Evolutionary conservation across 331 rosid genomes (phyloP).

Genomic region (Cydonia oblonga): DNA sequence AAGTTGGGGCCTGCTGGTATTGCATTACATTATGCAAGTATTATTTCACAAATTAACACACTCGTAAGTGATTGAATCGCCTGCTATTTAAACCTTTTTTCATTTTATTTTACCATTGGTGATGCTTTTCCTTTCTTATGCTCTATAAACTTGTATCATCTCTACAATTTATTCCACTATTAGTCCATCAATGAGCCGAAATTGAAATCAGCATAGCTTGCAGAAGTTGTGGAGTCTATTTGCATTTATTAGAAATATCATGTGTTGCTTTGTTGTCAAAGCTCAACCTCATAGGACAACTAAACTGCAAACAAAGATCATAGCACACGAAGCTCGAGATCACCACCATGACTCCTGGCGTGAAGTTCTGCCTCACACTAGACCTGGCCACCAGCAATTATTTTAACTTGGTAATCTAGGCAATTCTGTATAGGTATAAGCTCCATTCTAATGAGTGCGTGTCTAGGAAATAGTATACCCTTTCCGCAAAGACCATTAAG

Average conservation of each 20-base stretch:
- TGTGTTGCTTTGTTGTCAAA: not conserved
- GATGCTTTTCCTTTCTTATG: not conserved
- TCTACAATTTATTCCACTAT: not conserved
- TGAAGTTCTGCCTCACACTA: too few relatives aligned
- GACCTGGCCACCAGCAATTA: too few relatives aligned
- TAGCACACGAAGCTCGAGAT: not conserved
- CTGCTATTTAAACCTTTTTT: too few relatives aligned
- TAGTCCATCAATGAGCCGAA: not conserved
- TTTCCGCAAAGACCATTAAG: too few relatives aligned
- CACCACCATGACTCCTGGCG: not conserved
- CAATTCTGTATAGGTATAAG: too few relatives aligned
- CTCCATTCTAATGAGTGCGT: too few relatives aligned
- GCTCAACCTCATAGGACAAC: not conserved
- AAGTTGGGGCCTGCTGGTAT: constrained; percentile 93
- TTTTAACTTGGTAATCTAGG: too few relatives aligned
- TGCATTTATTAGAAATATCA: not conserved
- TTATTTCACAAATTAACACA: constrained; percentile 81
- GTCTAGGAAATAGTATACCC: too few relatives aligned
- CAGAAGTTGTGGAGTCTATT: not conserved
- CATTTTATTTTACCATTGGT: not conserved
- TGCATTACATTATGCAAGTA: constrained; percentile 88
- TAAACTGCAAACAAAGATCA: not conserved
- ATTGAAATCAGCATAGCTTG: not conserved
- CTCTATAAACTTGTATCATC: not conserved
- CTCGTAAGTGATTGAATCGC: constrained; percentile 45